Percentiles rank a stretch among this genome's conserved stretches.
Conservation (phyloP, 2,329 filamentous ascomycete species). For the Hymenoscyphus albidus region DNA sequence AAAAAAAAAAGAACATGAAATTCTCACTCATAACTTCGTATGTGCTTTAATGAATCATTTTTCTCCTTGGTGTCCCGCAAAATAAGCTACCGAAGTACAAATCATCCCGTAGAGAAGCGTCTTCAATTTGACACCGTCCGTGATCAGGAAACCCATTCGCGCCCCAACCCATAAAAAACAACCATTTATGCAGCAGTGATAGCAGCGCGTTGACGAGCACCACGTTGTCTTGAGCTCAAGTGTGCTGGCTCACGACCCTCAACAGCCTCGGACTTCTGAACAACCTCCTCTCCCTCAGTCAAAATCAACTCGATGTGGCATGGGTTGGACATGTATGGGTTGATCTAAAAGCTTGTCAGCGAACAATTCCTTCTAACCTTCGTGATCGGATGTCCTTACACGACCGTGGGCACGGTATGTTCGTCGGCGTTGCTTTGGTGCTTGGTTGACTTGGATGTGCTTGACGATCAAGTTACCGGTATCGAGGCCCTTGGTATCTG, state of each 20-base stretch:
- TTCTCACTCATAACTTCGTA: conserved; percentile 2
- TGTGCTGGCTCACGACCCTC: conserved; percentile 61
- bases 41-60: conserved; percentile 17
- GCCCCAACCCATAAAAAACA: conserved; percentile 30
- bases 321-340: conserved; percentile 99
- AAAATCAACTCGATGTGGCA: conserved; percentile 99
- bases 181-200: conserved; percentile 58
- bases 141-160: conserved; percentile 29
- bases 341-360: conserved; percentile 65
- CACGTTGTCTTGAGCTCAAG: conserved; percentile 91
- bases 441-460: conserved; percentile 99
- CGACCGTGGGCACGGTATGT: conserved; percentile 99
- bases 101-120: conserved; percentile 24
- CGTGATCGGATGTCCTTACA: conserved; percentile 66
- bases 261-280: conserved; percentile 79
- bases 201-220: conserved; percentile 60
- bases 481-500: conserved; percentile 95
- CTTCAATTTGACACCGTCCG: conserved; percentile 26
- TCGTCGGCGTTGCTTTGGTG: conserved; percentile 96
- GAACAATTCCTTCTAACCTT: conserved; percentile 4
- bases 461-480: conserved; percentile 97
- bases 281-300: conserved; percentile 92
- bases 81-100: conserved; percentile 34
- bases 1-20: not conserved
- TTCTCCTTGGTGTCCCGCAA: conserved; percentile 29